phyloP scores from a whole-genome alignment of 768 basidiomycete genomes.

The Dendrothele bispora region DNA sequence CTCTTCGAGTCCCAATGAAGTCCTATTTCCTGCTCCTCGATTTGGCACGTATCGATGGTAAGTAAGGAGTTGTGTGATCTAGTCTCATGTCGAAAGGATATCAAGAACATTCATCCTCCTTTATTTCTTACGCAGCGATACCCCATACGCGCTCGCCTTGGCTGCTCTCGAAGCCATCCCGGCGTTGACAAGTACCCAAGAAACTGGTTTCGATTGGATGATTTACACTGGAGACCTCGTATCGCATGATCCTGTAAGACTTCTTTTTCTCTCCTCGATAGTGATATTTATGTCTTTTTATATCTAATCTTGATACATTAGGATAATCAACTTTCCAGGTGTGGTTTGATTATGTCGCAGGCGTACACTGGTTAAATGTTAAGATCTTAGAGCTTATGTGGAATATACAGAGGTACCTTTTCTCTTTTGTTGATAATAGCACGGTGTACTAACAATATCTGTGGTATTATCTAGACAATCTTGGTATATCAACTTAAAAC shows the following conservation, averaged over 20 bases:
- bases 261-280: too few species aligned
- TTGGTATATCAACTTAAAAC: too few species aligned
- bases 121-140: slow-evolving; percentile 45
- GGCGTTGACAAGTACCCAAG: slow-evolving; percentile 56
- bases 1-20: slow-evolving; percentile 44
- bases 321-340: slow-evolving; percentile 64
- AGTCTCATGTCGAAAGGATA: not conserved
- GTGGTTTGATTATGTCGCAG: slow-evolving; percentile 13
- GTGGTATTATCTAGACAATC: slow-evolving; percentile 41
- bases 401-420: slow-evolving; percentile 59
- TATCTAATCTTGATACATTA: too few species aligned
- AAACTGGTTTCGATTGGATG: slow-evolving; percentile 62
- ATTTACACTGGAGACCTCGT: slow-evolving; percentile 76
- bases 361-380: not conserved
- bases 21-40: slow-evolving; percentile 62
- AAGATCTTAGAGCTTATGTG: slow-evolving; percentile 47
- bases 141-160: slow-evolving; percentile 58
- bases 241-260: slow-evolving; percentile 70
- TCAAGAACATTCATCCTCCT: too few species aligned
- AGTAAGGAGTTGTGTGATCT: not conserved
- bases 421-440: too few species aligned
- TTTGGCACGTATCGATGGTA: slow-evolving; percentile 67
- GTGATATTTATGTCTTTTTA: too few species aligned
- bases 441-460: not conserved
- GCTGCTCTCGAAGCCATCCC: slow-evolving; percentile 70